These are phyloP conservation scores for Globisporangium paroecandrum DNA, from an alignment of 352 stramenopile genomes.

Conservation along the genomic window DNA sequence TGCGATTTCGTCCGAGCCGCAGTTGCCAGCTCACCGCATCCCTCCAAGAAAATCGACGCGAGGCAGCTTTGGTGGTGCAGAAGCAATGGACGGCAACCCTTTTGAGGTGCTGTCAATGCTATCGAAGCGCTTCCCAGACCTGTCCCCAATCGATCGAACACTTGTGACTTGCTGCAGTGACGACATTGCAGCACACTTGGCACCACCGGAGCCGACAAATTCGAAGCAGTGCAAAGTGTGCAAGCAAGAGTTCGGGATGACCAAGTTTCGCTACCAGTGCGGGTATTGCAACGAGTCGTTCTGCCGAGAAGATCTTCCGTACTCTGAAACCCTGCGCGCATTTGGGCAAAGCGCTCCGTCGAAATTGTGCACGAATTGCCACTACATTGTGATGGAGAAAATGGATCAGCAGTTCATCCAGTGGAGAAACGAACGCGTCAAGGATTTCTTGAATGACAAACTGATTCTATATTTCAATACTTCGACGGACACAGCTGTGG, in stretches of 20 bases:
- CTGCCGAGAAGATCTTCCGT: constrained; percentile 66
- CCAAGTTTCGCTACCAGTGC: constrained; percentile 82
- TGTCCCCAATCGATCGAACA: constrained; percentile 65
- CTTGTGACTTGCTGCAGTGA: constrained; percentile 69
- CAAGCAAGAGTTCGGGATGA: constrained; percentile 70
- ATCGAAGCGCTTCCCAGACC: constrained; percentile 71
- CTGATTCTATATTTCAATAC: constrained; percentile 78
- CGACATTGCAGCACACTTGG: constrained; percentile 40
- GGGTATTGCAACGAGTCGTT: constrained; percentile 81
- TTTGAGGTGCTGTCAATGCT: constrained; percentile 60
- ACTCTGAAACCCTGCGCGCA: constrained; percentile 54
- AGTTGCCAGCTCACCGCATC: constrained; percentile 24
- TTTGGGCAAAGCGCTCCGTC: constrained; percentile 58
- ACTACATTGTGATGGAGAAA: constrained; percentile 69
- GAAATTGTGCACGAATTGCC: constrained; percentile 70
- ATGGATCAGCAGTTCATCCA: constrained; percentile 75
- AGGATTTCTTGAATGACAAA: constrained; percentile 66
- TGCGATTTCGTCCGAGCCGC: constrained; percentile 49
- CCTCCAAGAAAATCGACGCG: constrained; percentile 1
- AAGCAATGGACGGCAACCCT: constrained; percentile 23
- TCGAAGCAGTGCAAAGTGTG: constrained; percentile 71
- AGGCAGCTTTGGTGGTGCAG: background rate
- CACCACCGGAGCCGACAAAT: constrained; percentile 57
- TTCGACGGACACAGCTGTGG: constrained; percentile 71
- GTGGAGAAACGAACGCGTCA: constrained; percentile 76